phyloP scores from a whole-genome alignment of 306 rosid genomes.

The Cucurbita moschata region DNA sequence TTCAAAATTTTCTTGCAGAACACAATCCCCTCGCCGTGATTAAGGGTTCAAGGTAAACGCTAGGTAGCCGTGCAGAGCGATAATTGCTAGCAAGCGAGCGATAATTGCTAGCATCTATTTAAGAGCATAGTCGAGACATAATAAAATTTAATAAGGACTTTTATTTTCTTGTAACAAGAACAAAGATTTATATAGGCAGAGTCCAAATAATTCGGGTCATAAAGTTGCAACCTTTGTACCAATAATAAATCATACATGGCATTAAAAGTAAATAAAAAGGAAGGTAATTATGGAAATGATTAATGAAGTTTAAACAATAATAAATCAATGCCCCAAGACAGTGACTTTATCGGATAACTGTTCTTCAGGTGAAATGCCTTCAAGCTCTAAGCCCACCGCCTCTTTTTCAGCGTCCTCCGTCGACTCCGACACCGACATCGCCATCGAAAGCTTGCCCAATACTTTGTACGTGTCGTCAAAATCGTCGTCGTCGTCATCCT shows the following conservation, averaged over 20 bases:
- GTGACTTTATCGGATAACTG: not conserved
- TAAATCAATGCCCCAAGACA: conserved; percentile 27
- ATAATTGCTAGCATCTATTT: no score
- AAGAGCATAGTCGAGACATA: no score
- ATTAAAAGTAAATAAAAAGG: no score
- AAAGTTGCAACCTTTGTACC: not conserved
- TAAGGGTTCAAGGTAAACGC: no score
- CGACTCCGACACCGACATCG: not conserved
- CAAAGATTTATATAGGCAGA: no score
- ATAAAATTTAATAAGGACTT: no score
- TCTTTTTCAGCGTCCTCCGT: not conserved
- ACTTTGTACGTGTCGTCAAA: conserved; percentile 13
- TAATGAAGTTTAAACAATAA: no score
- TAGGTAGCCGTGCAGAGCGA: no score
- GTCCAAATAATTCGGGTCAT: not conserved
- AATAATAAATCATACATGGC: not conserved
- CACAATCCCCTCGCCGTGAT: not conserved
- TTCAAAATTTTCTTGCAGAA: not conserved
- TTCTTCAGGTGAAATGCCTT: not conserved
- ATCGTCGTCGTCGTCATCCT: conserved; percentile 16
- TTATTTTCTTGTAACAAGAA: no score
- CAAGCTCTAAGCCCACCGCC: not conserved
- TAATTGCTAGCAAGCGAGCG: no score
- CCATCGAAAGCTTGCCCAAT: conserved; percentile 6
- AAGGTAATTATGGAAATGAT: not conserved